Percentiles rank a stretch among this genome's conserved stretches.
phyloP scores from a whole-genome alignment of 2,329 filamentous ascomycete genomes.

The Aspergillus sp. region DNA sequence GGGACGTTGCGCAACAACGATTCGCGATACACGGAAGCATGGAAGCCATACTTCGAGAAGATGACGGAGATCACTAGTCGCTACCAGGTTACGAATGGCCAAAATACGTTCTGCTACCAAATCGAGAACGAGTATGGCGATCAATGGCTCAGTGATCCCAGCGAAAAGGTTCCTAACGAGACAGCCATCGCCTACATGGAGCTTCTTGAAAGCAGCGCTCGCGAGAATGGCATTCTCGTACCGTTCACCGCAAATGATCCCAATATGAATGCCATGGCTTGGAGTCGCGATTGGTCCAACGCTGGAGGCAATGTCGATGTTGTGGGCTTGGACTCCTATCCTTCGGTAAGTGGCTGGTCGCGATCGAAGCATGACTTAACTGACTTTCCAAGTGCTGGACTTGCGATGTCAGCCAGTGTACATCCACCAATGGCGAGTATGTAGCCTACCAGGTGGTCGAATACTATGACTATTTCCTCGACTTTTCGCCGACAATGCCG shows the following conservation, averaged over 20 bases:
- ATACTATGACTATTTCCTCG: constrained; percentile 52
- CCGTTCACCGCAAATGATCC: constrained; percentile 63
- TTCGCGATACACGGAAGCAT: constrained; percentile 33
- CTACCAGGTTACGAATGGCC: constrained; percentile 34
- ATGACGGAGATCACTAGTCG: constrained; percentile 33
- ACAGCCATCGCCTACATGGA: constrained; percentile 48
- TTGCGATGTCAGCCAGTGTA: constrained; percentile 64
- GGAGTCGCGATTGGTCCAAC: constrained; percentile 62
- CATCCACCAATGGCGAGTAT: constrained; percentile 60
- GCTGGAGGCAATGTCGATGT: constrained; percentile 49
- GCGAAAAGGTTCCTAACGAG: constrained; percentile 50
- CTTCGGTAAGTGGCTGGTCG: constrained; percentile 54
- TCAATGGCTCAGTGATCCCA: constrained; percentile 37
- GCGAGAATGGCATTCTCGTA: constrained; percentile 60
- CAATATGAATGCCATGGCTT: constrained; percentile 60
- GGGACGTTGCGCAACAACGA: constrained; percentile 35
- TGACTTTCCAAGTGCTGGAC: constrained; percentile 64
- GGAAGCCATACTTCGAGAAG: constrained; percentile 34
- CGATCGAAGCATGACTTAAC: constrained; percentile 34
- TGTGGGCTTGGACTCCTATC: constrained; percentile 34
- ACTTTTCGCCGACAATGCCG: constrained; percentile 47
- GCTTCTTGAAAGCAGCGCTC: constrained; percentile 54
- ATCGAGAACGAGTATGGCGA: constrained; percentile 43
- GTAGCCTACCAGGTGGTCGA: constrained; percentile 56
- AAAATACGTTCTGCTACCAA: constrained; percentile 33